These are phyloP conservation scores for Neocatenulostroma microsporum DNA, from an alignment of 2,329 filamentous ascomycete genomes.

Conservation along the genomic window DNA sequence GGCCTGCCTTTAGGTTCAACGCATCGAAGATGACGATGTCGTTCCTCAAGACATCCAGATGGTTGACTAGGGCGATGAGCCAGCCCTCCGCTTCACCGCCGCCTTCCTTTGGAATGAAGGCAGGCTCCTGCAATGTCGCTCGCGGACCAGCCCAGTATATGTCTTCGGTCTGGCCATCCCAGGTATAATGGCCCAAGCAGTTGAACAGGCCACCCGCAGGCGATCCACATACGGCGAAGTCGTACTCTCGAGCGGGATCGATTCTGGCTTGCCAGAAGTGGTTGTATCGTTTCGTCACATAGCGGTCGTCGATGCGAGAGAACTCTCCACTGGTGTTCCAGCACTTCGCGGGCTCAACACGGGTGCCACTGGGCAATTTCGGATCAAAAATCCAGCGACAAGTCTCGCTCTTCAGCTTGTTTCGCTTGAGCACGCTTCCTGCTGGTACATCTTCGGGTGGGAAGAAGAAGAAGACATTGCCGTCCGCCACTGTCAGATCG, in stretches of 20 bases:
- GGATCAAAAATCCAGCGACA: slow-evolving; percentile 39
- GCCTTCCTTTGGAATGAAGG: slow-evolving; percentile 43
- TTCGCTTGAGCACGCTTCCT: slow-evolving; percentile 18
- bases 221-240: slow-evolving; percentile 1
- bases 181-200: slow-evolving; percentile 12
- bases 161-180: slow-evolving; percentile 24
- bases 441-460: slow-evolving; percentile 27
- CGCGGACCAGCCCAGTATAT: slow-evolving; percentile 31
- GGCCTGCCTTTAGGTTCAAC: slow-evolving; percentile 10
- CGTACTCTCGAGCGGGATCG: slow-evolving; percentile 7
- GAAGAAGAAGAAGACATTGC: slow-evolving; percentile 40
- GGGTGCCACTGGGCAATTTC: slow-evolving; percentile 16
- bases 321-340: slow-evolving; percentile 37
- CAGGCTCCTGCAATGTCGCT: slow-evolving; percentile 47
- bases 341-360: slow-evolving; percentile 18
- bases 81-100: slow-evolving; percentile 46
- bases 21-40: slow-evolving; percentile 34
- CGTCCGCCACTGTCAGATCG: slow-evolving; percentile 33
- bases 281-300: slow-evolving; percentile 33
- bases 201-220: slow-evolving; percentile 14
- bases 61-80: slow-evolving; percentile 38
- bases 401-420: slow-evolving; percentile 35
- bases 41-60: slow-evolving; percentile 36
- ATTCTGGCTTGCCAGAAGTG: slow-evolving; percentile 36
- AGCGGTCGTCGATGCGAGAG: slow-evolving; percentile 40